phyloP scores from a whole-genome alignment of 805 yeast species.

The Jamesozyma piceae region DNA sequence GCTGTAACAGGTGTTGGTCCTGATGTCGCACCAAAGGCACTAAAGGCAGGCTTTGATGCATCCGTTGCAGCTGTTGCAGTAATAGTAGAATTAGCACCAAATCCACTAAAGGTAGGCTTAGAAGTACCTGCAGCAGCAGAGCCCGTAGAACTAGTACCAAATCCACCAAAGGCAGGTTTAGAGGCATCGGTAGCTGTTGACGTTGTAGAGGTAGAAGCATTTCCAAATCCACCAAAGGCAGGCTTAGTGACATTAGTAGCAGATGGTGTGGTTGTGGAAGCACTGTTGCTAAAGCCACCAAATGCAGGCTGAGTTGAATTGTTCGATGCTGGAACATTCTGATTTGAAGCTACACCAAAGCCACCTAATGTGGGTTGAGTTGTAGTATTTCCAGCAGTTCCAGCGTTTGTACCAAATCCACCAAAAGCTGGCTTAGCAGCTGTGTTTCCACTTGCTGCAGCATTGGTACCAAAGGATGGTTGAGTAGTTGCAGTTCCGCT shows the following conservation, averaged over 20 bases:
- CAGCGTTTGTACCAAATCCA: constrained; percentile 7
- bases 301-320: constrained; percentile 1
- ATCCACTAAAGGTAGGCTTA: constrained; percentile 5
- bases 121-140: background rate
- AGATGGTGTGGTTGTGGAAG: background rate
- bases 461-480: background rate
- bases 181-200: background rate
- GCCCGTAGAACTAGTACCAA: constrained; percentile 1
- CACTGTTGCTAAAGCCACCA: constrained; percentile 2
- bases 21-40: constrained; percentile 2
- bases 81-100: constrained; percentile 3
- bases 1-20: background rate
- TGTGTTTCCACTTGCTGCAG: background rate
- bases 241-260: constrained; percentile 1
- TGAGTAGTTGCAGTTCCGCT: constrained; percentile 2
- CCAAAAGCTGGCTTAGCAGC: constrained; percentile 5
- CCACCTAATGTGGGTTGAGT: constrained; percentile 1
- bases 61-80: constrained; percentile 1
- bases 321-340: background rate
- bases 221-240: constrained; percentile 4
- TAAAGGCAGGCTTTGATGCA: constrained; percentile 1
- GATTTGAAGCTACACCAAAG: background rate
- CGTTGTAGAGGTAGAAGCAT: constrained; percentile 2
- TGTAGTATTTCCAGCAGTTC: background rate
- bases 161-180: constrained; percentile 6